These are phyloP conservation scores for Pulveroboletus sp. DNA, from an alignment of 768 basidiomycete genomes.

Conservation along the genomic window DNA sequence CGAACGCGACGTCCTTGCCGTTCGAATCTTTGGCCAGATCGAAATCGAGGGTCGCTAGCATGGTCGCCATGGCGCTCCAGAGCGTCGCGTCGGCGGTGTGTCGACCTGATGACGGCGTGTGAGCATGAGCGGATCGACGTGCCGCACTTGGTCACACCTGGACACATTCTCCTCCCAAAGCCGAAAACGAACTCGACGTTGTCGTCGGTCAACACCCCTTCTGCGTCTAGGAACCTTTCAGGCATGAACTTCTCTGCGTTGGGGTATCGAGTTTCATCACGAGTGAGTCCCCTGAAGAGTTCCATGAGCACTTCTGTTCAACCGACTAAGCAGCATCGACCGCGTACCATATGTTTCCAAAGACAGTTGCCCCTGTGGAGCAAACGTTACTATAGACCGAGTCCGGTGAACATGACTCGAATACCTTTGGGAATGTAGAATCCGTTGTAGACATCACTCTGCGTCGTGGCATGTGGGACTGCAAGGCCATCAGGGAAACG, in stretches of 20 bases:
- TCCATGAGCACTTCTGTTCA: background rate
- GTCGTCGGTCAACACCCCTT: slow-evolving; percentile 11
- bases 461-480: background rate
- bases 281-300: slow-evolving; percentile 13
- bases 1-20: slow-evolving; percentile 4
- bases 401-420: background rate
- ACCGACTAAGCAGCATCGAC: background rate
- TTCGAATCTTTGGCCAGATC: slow-evolving; percentile 7
- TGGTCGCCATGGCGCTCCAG: slow-evolving; percentile 13
- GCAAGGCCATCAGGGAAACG: background rate
- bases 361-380: slow-evolving; percentile 8
- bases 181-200: slow-evolving; percentile 11
- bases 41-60: slow-evolving; percentile 21
- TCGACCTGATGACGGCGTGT: background rate
- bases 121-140: too few species aligned
- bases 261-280: slow-evolving; percentile 18
- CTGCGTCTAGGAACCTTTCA: slow-evolving; percentile 10
- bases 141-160: slow-evolving; percentile 1
- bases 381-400: background rate
- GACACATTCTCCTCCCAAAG: slow-evolving; percentile 15
- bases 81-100: slow-evolving; percentile 1
- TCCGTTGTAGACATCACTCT: slow-evolving; percentile 25
- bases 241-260: slow-evolving; percentile 12
- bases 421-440: slow-evolving; percentile 50
- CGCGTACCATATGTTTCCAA: slow-evolving; percentile 13